Percentiles rank a stretch among this genome's conserved stretches.
Conservation (phyloP, 2,329 filamentous ascomycete genomes). For the Arthrocladium fulminans region DNA sequence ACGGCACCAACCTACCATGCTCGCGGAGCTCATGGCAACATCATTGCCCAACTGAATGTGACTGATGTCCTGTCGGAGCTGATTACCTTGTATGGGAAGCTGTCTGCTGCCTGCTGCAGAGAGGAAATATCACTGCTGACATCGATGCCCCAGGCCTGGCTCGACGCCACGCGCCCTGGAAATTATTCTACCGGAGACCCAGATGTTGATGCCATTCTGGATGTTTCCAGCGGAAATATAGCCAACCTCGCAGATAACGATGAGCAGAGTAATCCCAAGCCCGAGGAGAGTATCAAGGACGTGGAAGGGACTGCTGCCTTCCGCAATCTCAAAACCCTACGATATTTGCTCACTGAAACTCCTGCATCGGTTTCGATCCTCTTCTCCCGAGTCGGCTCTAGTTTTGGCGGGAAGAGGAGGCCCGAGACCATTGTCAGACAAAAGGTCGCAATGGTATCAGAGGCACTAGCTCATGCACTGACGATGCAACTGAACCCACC, state of each 20-base stretch:
- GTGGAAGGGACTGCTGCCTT: slow-evolving; percentile 39
- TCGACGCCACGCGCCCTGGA: slow-evolving; percentile 38
- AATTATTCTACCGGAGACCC: slow-evolving; percentile 30
- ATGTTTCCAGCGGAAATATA: slow-evolving; percentile 14
- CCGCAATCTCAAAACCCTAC: slow-evolving; percentile 70
- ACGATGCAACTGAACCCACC: slow-evolving; percentile 55
- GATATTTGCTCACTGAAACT: slow-evolving; percentile 67
- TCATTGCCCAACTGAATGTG: slow-evolving; percentile 69
- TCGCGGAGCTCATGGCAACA: slow-evolving; percentile 52
- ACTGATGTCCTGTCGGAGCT: slow-evolving; percentile 74
- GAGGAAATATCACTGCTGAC: slow-evolving; percentile 72
- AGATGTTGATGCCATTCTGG: slow-evolving; percentile 33
- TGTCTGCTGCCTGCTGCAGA: slow-evolving; percentile 72
- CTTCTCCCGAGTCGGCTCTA: slow-evolving; percentile 76
- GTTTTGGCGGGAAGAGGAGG: slow-evolving; percentile 65
- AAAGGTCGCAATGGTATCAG: slow-evolving; percentile 52
- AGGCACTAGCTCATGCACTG: slow-evolving; percentile 63
- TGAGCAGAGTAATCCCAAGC: slow-evolving; percentile 19
- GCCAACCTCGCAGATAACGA: slow-evolving; percentile 15
- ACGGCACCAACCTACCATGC: slow-evolving; percentile 54
- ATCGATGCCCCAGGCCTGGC: slow-evolving; percentile 57
- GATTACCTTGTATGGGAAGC: slow-evolving; percentile 63
- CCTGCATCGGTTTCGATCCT: slow-evolving; percentile 74
- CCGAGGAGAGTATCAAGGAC: slow-evolving; percentile 25
- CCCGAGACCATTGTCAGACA: slow-evolving; percentile 56